Evolutionary conservation across 179 eudicot species (phyloP), one percentile per base, ranked within the genome.

Genomic region (Silene noctiflora): DNA sequence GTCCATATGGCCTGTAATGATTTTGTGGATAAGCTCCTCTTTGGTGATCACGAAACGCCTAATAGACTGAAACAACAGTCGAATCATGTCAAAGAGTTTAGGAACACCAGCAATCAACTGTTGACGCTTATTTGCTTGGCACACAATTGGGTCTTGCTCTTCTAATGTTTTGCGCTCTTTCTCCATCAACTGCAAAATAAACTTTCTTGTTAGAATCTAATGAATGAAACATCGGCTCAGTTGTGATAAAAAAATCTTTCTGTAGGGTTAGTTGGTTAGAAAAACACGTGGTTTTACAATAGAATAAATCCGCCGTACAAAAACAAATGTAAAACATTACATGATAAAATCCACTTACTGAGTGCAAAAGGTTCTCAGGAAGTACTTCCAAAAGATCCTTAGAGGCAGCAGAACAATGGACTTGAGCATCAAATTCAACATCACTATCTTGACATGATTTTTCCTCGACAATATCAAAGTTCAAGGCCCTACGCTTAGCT

Each of bases 1-100:
- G 69, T 86, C 89, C 29, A 84, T 69, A 67, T 91, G 81, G 79
- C 83, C 85, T 27, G 89, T 33, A 44, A 91, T 61, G 55, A 91
- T 67, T 80, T 76, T 88, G 81, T 91, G 83, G 80, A 93, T 71
- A 60, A 95, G 89, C 83, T 95, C 95, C 63, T 89, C 88, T 79
- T 91, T 95, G 4, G 98, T 86, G 67, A 95, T 67, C 27, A 87
- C 87, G 1, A 89, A 81, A 14, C 97, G 90, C 24, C 85, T 85
- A 62, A 87, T 86, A 27, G 97, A 88, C 79, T 88, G 99, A 76
- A 92, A 91, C 63, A 87, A 70, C 79, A 82, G 88, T 72, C 60
- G 79, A 68, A 90, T 76, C 85, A 84, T 89, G 83, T 95, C 96
- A 65, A 88, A 91, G 67, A 89, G 84, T 81, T 88, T 91, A 17